These are phyloP conservation scores for Saussurea involucrata DNA, from an alignment of 129 eudicot species.

Conservation along the genomic window DNA sequence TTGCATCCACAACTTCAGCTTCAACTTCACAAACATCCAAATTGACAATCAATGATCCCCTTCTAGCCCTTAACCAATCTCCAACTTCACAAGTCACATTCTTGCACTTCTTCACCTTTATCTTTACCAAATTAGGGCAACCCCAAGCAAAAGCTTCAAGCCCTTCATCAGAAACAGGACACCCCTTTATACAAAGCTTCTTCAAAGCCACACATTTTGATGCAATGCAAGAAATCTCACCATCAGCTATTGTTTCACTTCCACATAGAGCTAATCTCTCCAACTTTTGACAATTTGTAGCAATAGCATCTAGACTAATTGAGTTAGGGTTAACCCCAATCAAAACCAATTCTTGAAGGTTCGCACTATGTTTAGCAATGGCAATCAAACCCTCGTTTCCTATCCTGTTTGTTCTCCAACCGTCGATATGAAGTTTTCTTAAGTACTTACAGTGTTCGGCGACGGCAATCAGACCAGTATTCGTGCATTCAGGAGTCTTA, in stretches of 20 bases:
- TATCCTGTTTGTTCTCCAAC: conserved; percentile 40
- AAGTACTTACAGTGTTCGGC: conserved; percentile 34
- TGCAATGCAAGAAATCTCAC: conserved; percentile 36
- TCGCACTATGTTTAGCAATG: conserved; percentile 18
- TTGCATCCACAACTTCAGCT: conserved; percentile 46
- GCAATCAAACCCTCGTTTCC: conserved; percentile 29
- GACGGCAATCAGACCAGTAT: conserved; percentile 24
- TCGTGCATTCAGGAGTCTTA: conserved; percentile 37
- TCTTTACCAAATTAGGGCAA: conserved; percentile 29
- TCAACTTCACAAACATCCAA: conserved; percentile 59
- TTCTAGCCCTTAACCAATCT: conserved; percentile 55
- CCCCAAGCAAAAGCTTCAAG: conserved; percentile 36
- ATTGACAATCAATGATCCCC: conserved; percentile 51
- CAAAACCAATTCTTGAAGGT: conserved; percentile 37
- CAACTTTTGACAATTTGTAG: conserved; percentile 28
- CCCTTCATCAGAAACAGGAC: conserved; percentile 32
- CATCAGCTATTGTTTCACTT: conserved; percentile 37
- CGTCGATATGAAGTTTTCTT: conserved; percentile 29
- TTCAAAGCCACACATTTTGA: conserved; percentile 32
- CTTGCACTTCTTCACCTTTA: conserved; percentile 47
- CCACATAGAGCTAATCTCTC: conserved; percentile 41
- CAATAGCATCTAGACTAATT: conserved; percentile 29
- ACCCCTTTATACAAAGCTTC: conserved; percentile 22
- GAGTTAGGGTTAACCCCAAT: conserved; percentile 31
- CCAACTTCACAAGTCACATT: conserved; percentile 59